A percentile compares a stretch with the other conserved stretches of the same genome.
Conservation (phyloP, 176 grass and related monocot species). For the Oryza officinalis region DNA sequence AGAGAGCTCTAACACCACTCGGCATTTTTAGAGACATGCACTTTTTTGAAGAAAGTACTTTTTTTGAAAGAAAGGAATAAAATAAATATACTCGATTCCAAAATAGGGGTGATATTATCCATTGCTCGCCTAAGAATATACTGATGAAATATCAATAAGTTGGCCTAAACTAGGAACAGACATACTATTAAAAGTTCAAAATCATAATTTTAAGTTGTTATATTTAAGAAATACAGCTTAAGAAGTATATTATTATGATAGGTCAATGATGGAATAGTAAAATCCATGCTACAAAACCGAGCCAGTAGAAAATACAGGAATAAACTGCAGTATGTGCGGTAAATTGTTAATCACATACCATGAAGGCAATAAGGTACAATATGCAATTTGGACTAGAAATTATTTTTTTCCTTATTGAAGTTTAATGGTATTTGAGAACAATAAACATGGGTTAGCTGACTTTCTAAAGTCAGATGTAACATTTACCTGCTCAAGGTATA, state of each 20-base stretch:
- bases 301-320: conserved; percentile 18
- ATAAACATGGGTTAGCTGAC: neutral
- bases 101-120: too few species aligned
- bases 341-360: conserved; percentile 5
- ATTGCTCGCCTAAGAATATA: too few species aligned
- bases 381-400: conserved; percentile 17
- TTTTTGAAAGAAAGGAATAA: too few species aligned
- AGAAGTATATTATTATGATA: neutral
- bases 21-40: too few species aligned
- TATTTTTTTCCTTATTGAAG: neutral
- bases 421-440: conserved; percentile 26
- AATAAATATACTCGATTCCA: too few species aligned
- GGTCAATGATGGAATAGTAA: neutral
- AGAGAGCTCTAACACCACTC: too few species aligned
- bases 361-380: conserved; percentile 1
- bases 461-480: neutral
- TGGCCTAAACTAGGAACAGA: neutral
- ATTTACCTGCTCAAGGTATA: conserved; percentile 88
- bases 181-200: conserved; percentile 6
- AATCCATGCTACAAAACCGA: neutral
- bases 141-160: neutral
- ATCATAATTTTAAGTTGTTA: conserved; percentile 7
- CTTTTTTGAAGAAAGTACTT: too few species aligned
- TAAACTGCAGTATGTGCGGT: conserved; percentile 3
- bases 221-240: neutral